phyloP scores from a whole-genome alignment of 768 basidiomycete genomes.

The Aureoboletus auriporus region DNA sequence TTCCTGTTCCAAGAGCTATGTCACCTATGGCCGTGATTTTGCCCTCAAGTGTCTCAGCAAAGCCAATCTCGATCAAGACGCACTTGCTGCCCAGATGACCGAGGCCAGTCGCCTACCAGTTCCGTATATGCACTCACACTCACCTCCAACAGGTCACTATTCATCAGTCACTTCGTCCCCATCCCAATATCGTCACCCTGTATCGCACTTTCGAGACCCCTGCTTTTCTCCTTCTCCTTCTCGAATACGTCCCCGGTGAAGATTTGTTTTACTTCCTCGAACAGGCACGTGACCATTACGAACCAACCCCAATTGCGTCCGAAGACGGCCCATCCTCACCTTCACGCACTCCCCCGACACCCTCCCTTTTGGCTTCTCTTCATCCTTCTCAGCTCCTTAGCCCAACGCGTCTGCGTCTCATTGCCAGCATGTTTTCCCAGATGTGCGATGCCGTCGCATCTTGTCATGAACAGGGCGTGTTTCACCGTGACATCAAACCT shows the following conservation, averaged over 20 bases:
- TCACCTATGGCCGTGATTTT: conserved; percentile 71
- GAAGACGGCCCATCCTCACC: conserved; percentile 20
- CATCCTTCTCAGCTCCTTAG: conserved; percentile 80
- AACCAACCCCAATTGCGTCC: conserved; percentile 37
- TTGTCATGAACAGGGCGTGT: conserved; percentile 88
- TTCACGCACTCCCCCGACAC: conserved; percentile 86
- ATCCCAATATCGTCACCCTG: conserved; percentile 93
- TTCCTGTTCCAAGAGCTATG: conserved; percentile 30
- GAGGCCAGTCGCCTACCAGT: conserved; percentile 52
- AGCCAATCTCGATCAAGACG: conserved; percentile 85
- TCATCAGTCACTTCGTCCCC: conserved; percentile 86
- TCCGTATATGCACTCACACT: conserved; percentile 3
- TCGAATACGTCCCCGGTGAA: conserved; percentile 96
- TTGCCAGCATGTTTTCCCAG: conserved; percentile 96
- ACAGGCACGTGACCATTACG: conserved; percentile 86
- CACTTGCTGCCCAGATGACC: conserved; percentile 82
- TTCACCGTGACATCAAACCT: conserved; percentile 98
- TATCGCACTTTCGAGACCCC: conserved; percentile 91
- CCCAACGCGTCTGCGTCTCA: conserved; percentile 82
- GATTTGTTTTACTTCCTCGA: conserved; percentile 98
- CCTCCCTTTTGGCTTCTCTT: conserved; percentile 82
- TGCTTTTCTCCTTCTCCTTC: conserved; percentile 85
- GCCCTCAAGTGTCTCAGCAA: conserved; percentile 98
- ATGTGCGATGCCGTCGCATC: conserved; percentile 98
- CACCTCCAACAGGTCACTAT: conserved; percentile 67